Conservation (phyloP, 805 yeast genomes). For the Yamadazyma tumulicola region DNA sequence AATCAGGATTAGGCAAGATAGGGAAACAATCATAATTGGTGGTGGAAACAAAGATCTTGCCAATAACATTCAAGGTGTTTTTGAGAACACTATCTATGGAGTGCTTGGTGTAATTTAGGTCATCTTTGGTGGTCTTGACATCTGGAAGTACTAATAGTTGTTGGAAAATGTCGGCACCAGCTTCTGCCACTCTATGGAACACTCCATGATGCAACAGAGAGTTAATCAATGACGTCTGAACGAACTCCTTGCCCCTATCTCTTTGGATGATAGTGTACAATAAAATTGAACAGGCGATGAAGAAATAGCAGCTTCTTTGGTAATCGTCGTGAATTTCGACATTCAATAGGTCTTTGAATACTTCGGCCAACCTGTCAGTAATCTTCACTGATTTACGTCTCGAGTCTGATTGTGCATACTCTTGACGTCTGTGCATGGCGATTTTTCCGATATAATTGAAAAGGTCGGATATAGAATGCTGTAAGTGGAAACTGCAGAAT, state of each 20-base stretch:
- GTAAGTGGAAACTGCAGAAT: conserved; percentile 46
- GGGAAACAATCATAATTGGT: conserved; percentile 36
- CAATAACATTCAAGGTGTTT: conserved; percentile 39
- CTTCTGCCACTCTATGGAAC: conserved; percentile 28
- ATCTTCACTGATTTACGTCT: conserved; percentile 42
- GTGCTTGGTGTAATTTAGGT: conserved; percentile 11
- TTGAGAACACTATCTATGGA: conserved; percentile 34
- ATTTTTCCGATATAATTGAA: conserved; percentile 43
- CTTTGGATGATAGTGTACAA: conserved; percentile 34
- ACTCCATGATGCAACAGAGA: conserved; percentile 54
- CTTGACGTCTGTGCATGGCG: conserved; percentile 49
- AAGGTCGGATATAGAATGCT: conserved; percentile 39
- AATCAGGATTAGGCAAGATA: conserved; percentile 35
- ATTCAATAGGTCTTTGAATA: conserved; percentile 24
- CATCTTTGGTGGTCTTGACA: neutral
- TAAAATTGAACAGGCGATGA: conserved; percentile 33
- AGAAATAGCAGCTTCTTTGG: conserved; percentile 22
- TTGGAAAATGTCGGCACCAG: conserved; percentile 12
- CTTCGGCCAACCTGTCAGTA: conserved; percentile 27
- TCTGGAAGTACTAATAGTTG: neutral
- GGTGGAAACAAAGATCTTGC: conserved; percentile 45
- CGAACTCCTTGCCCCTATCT: conserved; percentile 20
- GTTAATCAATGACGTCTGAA: conserved; percentile 42
- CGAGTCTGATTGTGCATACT: conserved; percentile 26
- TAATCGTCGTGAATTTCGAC: conserved; percentile 16